These are phyloP conservation scores for Cucurbita pepo DNA, from an alignment of 306 rosid species.

Conservation along the genomic window DNA sequence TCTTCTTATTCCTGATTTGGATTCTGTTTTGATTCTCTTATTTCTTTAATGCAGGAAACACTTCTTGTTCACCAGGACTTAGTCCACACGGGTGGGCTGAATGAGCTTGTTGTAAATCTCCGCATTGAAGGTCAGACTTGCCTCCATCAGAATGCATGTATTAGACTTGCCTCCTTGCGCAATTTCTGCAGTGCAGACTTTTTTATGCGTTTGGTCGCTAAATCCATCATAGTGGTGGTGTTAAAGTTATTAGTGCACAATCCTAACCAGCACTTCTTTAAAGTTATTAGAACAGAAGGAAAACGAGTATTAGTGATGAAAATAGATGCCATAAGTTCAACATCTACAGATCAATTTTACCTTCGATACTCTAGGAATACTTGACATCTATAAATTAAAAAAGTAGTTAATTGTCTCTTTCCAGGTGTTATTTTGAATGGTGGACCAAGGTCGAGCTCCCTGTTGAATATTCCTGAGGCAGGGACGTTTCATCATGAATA, in stretches of 20 bases:
- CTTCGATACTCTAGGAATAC: neutral
- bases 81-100: conserved; percentile 24
- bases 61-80: conserved; percentile 84
- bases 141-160: neutral
- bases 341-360: neutral
- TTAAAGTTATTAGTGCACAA: neutral
- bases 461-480: conserved; percentile 55
- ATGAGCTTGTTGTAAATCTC: conserved; percentile 53
- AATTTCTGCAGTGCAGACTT: neutral
- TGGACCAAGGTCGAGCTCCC: conserved; percentile 65
- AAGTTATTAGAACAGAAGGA: neutral
- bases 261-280: neutral
- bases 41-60: conserved; percentile 61
- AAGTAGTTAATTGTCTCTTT: neutral
- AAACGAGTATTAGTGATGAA: neutral
- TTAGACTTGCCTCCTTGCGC: neutral
- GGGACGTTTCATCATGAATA: conserved; percentile 70
- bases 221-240: neutral
- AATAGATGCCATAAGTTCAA: neutral
- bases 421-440: conserved; percentile 75
- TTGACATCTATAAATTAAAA: neutral
- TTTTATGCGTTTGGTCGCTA: neutral
- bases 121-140: conserved; percentile 41
- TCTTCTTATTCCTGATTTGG: neutral
- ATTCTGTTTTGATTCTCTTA: neutral